A percentile compares a stretch with the other conserved stretches of the same genome.
Evolutionary conservation across 2,329 filamentous ascomycete genomes (phyloP).

Genomic region (Microdochium trichocladiopsis): DNA sequence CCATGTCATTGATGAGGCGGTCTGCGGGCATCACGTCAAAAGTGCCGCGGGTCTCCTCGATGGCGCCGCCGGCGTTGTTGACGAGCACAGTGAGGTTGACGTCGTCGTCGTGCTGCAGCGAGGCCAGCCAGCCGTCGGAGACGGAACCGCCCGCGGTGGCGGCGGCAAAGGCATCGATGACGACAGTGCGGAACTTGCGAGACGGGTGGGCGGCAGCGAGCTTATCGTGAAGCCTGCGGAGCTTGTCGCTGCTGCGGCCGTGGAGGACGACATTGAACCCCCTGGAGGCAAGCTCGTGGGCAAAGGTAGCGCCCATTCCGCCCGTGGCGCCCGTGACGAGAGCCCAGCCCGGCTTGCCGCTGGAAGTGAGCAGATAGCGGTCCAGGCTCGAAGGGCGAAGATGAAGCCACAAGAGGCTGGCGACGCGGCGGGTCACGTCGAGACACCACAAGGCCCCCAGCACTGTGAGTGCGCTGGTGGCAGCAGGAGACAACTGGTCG

Average conservation of each 20-base stretch:
- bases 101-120: slow-evolving; percentile 11
- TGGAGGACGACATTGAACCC: slow-evolving; percentile 53
- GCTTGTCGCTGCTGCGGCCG: slow-evolving; percentile 43
- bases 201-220: slow-evolving; percentile 31
- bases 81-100: slow-evolving; percentile 43
- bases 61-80: slow-evolving; percentile 46
- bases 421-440: not conserved
- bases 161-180: slow-evolving; percentile 32
- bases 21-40: slow-evolving; percentile 25
- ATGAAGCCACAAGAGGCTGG: not conserved
- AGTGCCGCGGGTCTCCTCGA: slow-evolving; percentile 21
- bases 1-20: slow-evolving; percentile 33
- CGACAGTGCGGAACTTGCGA: slow-evolving; percentile 27
- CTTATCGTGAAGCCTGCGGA: slow-evolving; percentile 29
- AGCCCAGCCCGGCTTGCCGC: slow-evolving; percentile 27
- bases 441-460: not conserved
- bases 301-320: slow-evolving; percentile 46
- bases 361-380: slow-evolving; percentile 12
- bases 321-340: slow-evolving; percentile 47
- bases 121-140: slow-evolving; percentile 2
- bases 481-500: not conserved
- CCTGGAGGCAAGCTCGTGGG: slow-evolving; percentile 37
- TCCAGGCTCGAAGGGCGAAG: slow-evolving; percentile 7
- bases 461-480: not conserved
- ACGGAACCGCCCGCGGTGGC: slow-evolving; percentile 1